phyloP scores from a whole-genome alignment of 1,284 basidiomycete species.

The Tilletia setariae region DNA sequence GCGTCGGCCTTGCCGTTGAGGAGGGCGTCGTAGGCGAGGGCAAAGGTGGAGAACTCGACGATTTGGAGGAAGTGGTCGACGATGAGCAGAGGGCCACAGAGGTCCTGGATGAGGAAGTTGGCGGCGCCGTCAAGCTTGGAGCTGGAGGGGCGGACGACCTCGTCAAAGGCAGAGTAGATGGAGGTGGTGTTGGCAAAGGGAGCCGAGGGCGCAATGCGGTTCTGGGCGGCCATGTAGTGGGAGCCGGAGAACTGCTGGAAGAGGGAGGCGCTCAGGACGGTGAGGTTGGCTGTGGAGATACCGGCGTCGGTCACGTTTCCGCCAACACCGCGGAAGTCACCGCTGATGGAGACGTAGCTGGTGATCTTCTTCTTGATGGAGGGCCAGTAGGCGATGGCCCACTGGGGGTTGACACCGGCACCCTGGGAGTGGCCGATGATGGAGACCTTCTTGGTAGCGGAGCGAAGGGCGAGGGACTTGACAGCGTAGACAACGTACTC shows the following conservation, averaged over 20 bases:
- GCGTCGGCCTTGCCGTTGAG: constrained; percentile 17
- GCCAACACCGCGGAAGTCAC: constrained; percentile 45
- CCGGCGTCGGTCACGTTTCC: constrained; percentile 6
- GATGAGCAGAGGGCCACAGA: constrained; percentile 23
- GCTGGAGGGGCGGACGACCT: constrained; percentile 43
- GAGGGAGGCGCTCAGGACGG: constrained; percentile 25
- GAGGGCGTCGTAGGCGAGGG: constrained; percentile 21
- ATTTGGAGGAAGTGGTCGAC: constrained; percentile 30
- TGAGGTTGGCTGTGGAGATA: constrained; percentile 22
- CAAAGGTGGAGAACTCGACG: constrained; percentile 27
- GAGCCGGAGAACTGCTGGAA: constrained; percentile 14
- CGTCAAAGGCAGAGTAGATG: constrained; percentile 33
- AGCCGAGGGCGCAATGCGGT: constrained; percentile 32
- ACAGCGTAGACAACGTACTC: constrained; percentile 54
- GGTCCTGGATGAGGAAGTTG: constrained; percentile 26
- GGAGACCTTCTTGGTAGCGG: constrained; percentile 44
- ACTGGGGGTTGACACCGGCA: constrained; percentile 42
- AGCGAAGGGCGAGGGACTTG: constrained; percentile 36
- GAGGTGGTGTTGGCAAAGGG: constrained; percentile 43
- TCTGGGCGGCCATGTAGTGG: constrained; percentile 43
- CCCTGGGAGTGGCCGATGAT: constrained; percentile 54
- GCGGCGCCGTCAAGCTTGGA: constrained; percentile 25
- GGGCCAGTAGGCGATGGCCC: constrained; percentile 38
- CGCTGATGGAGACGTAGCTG: constrained; percentile 45
- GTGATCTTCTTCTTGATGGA: constrained; percentile 15